Base-by-base conservation (phyloP, 202 grass and related monocot species). In the Panicum virgatum region DNA sequence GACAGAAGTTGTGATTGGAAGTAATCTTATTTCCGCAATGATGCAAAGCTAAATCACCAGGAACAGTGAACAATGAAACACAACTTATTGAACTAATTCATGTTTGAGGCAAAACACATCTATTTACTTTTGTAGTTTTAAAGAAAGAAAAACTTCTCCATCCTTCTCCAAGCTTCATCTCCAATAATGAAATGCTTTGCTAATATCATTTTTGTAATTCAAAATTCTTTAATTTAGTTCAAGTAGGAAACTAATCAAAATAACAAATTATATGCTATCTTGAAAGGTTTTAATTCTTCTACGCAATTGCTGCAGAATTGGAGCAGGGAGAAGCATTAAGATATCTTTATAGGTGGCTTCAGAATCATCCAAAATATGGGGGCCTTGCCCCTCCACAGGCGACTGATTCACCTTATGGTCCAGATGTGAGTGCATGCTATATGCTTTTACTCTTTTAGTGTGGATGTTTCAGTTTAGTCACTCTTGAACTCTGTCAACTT, bases 361-460 rank as follows among this genome's bases (percentile, higher is more conserved):
- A 99, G 83, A 96, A 99, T 81, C 96, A 99, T 91, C 93, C 93
- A 85, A 99, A 90, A 87, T 99, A 99, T 88, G 89, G 96, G 39
- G 73, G 46, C 80, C 81, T 99, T 23, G 82, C 83, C 56, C 85
- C 83, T 87, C 77, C 85, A 75, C 82, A 92, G 60, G 84, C 85
- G 54, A 78, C 80, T 46, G 93, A 92, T 90, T 88, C 84, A 78
- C 75, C 75, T 48, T 99, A 96, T 93, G 87, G 94, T 86, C 88
- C 83, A 71, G 96, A 99, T 85, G 96, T 99, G 84, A 96, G 92
- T 92, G 48, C 84, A 48, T 66, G 32, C 39, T 61, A 25, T 69
- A 4, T 88, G 59, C 47, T 73, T 77, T 54, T 77, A 60, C 42
- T 16, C 47, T 73, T 77, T 54, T 77, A 66, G 48, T 16, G n/a